Base-by-base conservation (phyloP, 2,329 filamentous ascomycete species). In the Colletotrichum gloeosporioides region DNA sequence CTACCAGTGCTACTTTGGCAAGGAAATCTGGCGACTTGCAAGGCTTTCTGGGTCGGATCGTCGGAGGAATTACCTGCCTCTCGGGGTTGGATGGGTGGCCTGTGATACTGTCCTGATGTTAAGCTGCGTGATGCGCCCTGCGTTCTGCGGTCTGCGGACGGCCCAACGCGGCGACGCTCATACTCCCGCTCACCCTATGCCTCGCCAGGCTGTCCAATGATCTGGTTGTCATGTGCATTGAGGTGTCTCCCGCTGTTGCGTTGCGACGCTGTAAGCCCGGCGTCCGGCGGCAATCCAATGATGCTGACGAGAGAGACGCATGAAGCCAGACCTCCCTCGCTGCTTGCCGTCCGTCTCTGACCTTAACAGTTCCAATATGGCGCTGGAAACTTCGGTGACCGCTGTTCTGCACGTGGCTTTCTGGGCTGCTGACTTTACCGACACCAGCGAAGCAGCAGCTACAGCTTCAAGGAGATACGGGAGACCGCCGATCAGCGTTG, bases 11-110 rank as follows among this genome's bases (percentile, higher is more conserved):
- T 34, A 62, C 27, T 36, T 53, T 68, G 63, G 64, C 22, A 55
- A 34, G 13, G 53, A 22, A 71, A 53, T 18, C 59, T 62, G 18
- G 57, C 22, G 13, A 25, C 36, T 49, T 32, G 53, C 55, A n/a
- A 63, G 57, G 25, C 32, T 27, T 62, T 29, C 49, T 18, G 36
- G 39, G 32, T 59, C 69, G 63, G 55, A 64, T 73, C 55, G 65
- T 71, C 73, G 73, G 73, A 73, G 61, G 68, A 61, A 75, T 44
- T 62, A 44, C 22, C 62, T 44, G 31, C 53, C 53, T 75, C 39
- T 72, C 61, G 49, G 72, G 68, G n/a, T 31, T 31, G 39, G 3
- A 57, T 31, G 6, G 62, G 34, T 55, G 62, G 63, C 55, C 63
- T 73, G 69, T 76, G 57, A 57, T 61, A 59, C 70, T 29, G 27